phyloP scores from a whole-genome alignment of 1,139 yeast genomes.

The Geotrichum cucujoidarum region DNA sequence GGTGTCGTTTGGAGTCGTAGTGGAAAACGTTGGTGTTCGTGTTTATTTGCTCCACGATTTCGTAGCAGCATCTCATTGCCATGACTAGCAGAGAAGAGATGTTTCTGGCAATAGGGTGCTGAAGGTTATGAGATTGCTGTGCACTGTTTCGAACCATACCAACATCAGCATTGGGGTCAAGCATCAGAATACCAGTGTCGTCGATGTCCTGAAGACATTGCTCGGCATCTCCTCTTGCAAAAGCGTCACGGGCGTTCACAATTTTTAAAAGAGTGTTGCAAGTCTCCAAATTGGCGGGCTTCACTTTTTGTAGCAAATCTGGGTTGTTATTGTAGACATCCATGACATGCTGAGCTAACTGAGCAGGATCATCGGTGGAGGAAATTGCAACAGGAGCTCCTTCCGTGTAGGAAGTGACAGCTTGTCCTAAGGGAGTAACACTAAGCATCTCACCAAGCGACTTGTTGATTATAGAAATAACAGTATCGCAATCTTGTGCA shows the following conservation, averaged over 20 bases:
- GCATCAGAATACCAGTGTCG: constrained; percentile 62
- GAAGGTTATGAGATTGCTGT: constrained; percentile 54
- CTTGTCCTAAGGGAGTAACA: constrained; percentile 65
- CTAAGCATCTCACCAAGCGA: constrained; percentile 75
- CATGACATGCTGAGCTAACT: constrained; percentile 40
- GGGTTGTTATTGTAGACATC: constrained; percentile 36
- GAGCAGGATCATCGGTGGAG: constrained; percentile 39
- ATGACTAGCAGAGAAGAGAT: constrained; percentile 76
- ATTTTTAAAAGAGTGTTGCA: constrained; percentile 61
- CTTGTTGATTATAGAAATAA: constrained; percentile 69
- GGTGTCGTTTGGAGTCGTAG: constrained; percentile 48
- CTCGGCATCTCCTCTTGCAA: constrained; percentile 56
- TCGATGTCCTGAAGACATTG: constrained; percentile 52
- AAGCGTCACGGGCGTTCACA: constrained; percentile 61
- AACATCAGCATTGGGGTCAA: constrained; percentile 42
- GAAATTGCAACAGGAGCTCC: constrained; percentile 31
- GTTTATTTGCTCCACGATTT: constrained; percentile 49
- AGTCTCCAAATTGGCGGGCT: constrained; percentile 45
- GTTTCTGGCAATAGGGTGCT: constrained; percentile 70
- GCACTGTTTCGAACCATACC: constrained; percentile 52
- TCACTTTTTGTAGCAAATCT: constrained; percentile 33
- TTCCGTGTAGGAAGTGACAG: constrained; percentile 39
- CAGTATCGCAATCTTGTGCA: constrained; percentile 83
- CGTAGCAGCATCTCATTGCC: constrained; percentile 73
- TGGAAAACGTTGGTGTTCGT: no score